These are phyloP conservation scores for Vickermania ingenoplastis DNA, from an alignment of 208 protist species.

Conservation along the genomic window DNA sequence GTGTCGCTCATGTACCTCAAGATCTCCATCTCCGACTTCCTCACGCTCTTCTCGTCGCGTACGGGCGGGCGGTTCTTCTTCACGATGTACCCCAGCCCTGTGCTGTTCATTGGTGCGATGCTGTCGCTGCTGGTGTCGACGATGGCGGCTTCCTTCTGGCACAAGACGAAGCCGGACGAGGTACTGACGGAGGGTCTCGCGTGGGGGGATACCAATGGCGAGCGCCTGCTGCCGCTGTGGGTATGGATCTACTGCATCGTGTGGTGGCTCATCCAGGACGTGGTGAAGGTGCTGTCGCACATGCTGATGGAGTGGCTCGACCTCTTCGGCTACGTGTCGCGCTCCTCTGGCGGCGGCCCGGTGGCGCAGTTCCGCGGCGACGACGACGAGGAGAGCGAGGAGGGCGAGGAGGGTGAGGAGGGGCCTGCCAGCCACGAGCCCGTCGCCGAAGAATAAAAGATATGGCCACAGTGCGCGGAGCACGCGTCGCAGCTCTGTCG, in stretches of 20 bases:
- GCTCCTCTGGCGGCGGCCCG: too few relatives aligned
- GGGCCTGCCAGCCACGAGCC: background rate
- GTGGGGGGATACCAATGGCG: conserved; percentile 23
- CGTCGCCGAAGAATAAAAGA: too few relatives aligned
- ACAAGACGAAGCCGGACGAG: conserved; percentile 31
- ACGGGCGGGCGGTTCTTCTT: conserved; percentile 76
- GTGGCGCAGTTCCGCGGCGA: conserved; percentile 22
- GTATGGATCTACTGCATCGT: conserved; percentile 89
- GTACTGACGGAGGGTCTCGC: conserved; percentile 71
- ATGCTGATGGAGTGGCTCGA: conserved; percentile 56
- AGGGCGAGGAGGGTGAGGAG: too few relatives aligned
- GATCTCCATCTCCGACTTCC: conserved; percentile 83
- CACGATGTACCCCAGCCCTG: conserved; percentile 32
- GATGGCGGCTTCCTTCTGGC: conserved; percentile 65
- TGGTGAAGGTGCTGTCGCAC: conserved; percentile 67
- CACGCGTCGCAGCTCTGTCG: too few relatives aligned
- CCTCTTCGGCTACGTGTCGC: conserved; percentile 62
- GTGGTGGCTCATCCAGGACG: conserved; percentile 85
- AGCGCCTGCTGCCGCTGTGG: conserved; percentile 73
- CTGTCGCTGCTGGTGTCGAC: conserved; percentile 63
- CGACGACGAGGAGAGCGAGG: too few relatives aligned
- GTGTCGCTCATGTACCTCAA: conserved; percentile 84
- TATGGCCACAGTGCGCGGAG: too few relatives aligned
- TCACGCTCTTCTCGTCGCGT: conserved; percentile 85
- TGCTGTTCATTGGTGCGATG: conserved; percentile 55